Base-by-base conservation (phyloP, 768 basidiomycete genomes). In the Podaxis rugospora region DNA sequence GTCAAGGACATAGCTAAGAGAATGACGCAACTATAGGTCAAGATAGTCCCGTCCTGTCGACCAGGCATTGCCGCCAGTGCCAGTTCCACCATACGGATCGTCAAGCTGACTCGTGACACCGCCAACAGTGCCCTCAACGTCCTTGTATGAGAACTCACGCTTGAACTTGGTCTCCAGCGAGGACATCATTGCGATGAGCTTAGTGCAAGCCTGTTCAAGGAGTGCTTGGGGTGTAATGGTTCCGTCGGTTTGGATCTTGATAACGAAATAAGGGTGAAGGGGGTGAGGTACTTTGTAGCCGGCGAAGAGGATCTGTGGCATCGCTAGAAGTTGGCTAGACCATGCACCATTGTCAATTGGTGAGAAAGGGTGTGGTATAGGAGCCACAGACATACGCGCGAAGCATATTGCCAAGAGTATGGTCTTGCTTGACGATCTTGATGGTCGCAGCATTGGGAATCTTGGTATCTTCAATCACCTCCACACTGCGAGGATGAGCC, bases 201-300 rank as follows among this genome's bases (percentile, higher is more conserved):
- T 85, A 46, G 81, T 86, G 70, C 92, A 92, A 0, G 95, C 93
- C 60, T 88, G 81, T 68, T 95, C 91, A 25, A 98, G 83, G 18
- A 89, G 86, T 21, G 82, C 84, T 65, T 92, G 83, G 1, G 96
- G 94, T 16, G 95, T 91, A 50, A 87, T 75, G 1, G 85, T 80
- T 23, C 94, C 93, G 73, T 98, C 94, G 1, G 95, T 98, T 75
- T 98, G 97, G 58, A 98, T 85, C 74, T 97, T 98, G 74, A 99
- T 85, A 60, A 92, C 80, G 76, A 98, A 96, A 72, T 95, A 84
- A 6, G 95, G 94, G 64, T 97, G 93, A 21, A 96, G 85, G 1
- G 97, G 96, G 68, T 98, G 97, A 0, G 96, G 96, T 40, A 95
- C 93, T 77, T 95, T 94, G 86, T 98, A 98, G 1, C 97, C 97